Evolutionary conservation across 2,329 filamentous ascomycete genomes (phyloP).

Genomic region (Ceratocystis cubensis): DNA sequence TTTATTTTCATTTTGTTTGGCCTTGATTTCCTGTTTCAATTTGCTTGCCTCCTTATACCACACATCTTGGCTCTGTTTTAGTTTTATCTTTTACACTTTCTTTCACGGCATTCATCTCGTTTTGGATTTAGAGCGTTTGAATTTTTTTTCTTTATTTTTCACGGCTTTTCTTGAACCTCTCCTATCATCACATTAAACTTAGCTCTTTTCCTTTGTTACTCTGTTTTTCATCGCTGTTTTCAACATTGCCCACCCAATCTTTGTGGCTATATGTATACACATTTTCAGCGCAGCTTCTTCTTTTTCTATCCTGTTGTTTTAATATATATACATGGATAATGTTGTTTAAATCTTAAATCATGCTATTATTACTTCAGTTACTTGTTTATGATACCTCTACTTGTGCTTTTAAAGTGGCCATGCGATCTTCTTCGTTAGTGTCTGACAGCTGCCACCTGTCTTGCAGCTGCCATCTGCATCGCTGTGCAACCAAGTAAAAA

Average conservation of each 20-base stretch:
- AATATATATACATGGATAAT: not conserved
- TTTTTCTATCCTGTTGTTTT: not conserved
- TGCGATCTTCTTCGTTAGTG: not conserved
- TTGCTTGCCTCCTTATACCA: not conserved
- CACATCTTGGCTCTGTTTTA: not conserved
- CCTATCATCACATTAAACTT: not conserved
- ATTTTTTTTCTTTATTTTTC: slow-evolving; percentile 8
- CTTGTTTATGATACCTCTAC: too few species aligned
- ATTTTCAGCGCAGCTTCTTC: not conserved
- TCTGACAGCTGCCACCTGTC: not conserved
- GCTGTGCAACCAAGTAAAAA: not conserved
- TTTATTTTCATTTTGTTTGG: not conserved
- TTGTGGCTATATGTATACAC: not conserved
- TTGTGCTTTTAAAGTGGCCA: not conserved
- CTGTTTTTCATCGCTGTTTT: slow-evolving; percentile 1
- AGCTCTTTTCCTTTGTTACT: not conserved
- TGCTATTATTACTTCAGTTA: not conserved
- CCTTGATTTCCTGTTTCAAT: not conserved
- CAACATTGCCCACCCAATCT: not conserved
- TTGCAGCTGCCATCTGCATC: not conserved
- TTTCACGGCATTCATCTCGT: slow-evolving; percentile 4
- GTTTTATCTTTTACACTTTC: not conserved
- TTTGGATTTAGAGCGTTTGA: not conserved
- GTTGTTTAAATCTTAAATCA: not conserved
- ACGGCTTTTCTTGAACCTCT: not conserved